Base-by-base conservation (phyloP, 257 asterid species). In the Cynanchum wilfordii region DNA sequence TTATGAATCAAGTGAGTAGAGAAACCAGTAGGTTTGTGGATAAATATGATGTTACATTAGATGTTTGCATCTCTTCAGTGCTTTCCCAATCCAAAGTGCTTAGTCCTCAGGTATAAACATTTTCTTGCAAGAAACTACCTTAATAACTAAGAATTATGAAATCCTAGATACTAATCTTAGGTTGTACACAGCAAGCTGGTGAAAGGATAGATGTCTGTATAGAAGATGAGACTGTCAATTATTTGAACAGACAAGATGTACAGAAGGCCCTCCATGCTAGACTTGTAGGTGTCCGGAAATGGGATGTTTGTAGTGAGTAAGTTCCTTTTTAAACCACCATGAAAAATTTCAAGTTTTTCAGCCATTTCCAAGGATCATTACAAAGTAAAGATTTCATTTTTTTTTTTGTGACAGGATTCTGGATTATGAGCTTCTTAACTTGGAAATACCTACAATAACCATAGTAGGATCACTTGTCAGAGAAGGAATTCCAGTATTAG, bases 261-360 rank as follows among this genome's bases (percentile, higher is more conserved):
- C 87, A 82, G 81, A 84, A 70, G 72, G 86, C 87, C 29, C 86
- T 89, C 68, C 96, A 89, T 56, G 96, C 96, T 5, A 74, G 72
- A 74, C 90, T 89, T 24, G 85, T 87, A 60, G 95, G 95, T 71
- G 88, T 84, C 27, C 84, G 76, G 4, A 78, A 69, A 85, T 87
- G 95, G 96, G 79, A 52, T 49, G 89, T 86, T 36, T 89, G 96
- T 85, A 89, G 90, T 88, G 77, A 76, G 96, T 87, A 85, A 85
- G 57, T 60, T 8, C 70, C 70, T 70, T 68, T 68, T 64, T 73
- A 33, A 47, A 27, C 67, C 44, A 1, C n/a, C 15, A 3, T 38
- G 20, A 72, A 42, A 59, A 17, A 56, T 50, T 25, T 8, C 7
- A 57, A 33, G n/a, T 50, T 6, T 27, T 47, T 15, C 19, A 29